Conservation (phyloP, 2,329 filamentous ascomycete genomes). For the Phoma sp. region DNA sequence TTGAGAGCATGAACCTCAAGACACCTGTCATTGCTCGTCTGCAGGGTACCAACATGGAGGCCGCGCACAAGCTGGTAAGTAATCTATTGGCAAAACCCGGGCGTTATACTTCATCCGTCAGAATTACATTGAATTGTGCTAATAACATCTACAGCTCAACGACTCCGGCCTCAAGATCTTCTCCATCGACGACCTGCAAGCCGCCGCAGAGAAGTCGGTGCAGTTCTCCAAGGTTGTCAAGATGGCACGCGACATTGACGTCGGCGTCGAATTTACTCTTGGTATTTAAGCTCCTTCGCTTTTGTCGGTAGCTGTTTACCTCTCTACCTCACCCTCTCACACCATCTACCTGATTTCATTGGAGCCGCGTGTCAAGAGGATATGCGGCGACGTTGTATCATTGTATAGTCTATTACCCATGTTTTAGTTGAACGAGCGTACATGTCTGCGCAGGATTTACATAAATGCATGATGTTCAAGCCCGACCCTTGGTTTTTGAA, state of each 20-base stretch:
- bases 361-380: background rate
- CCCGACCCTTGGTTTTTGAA: background rate
- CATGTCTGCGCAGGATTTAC: slow-evolving; percentile 9
- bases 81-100: too few relatives aligned
- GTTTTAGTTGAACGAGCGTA: slow-evolving; percentile 9
- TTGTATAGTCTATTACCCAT: slow-evolving; percentile 26
- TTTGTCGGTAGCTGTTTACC: slow-evolving; percentile 4
- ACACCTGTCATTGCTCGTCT: slow-evolving; percentile 96
- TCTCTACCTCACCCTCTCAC: background rate
- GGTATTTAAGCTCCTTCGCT: slow-evolving; percentile 72
- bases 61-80: slow-evolving; percentile 79
- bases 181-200: slow-evolving; percentile 98
- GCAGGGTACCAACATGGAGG: slow-evolving; percentile 98
- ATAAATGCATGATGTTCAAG: slow-evolving; percentile 26
- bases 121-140: slow-evolving; percentile 1
- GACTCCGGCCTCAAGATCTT: slow-evolving; percentile 99
- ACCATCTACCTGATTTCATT: background rate
- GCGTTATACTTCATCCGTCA: too few relatives aligned
- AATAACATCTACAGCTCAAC: slow-evolving; percentile 70
- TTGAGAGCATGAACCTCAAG: slow-evolving; percentile 92
- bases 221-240: slow-evolving; percentile 99
- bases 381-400: slow-evolving; percentile 8
- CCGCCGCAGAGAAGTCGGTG: slow-evolving; percentile 94
- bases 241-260: slow-evolving; percentile 96
- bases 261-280: slow-evolving; percentile 71